Evolutionary conservation across 169 alveolate genomes (phyloP), one percentile per base, ranked within the genome.

Genomic region (Plasmodium billcollinsi): DNA sequence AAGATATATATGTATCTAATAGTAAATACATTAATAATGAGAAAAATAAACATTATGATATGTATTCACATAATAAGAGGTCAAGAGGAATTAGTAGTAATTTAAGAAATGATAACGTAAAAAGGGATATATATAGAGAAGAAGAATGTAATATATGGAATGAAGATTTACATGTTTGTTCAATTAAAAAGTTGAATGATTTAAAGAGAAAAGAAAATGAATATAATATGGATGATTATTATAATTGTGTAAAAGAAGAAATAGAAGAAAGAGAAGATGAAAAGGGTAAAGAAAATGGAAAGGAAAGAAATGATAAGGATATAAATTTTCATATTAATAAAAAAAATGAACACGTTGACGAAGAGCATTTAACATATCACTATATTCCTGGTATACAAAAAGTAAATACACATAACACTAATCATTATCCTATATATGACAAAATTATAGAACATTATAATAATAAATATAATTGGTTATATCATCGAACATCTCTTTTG

Each of bases 131-230:
- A 39, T 39, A 39, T 39, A 39, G 47, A 39, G 47, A 39, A 39
- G 86, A 33, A 73, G 21, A 56, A 26, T 24, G 20, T 5, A 83
- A 69, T 69, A 83, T 62, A 69, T 52, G 45, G 20, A 67, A 83
- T 43, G 83, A 83, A 7, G 74, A 69, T 9, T 9, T 18, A 6
- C 39, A 58, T 8, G 39, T 21, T 56, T 21, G 21, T 20, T 21
- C 47, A 39, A 5, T 63, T 7, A 83, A 20, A 43, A 58, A 58
- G 45, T 15, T 49, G 3, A 73, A 69, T 18, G 29, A 58, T 63
- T 56, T 14, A 5, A 24, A 29, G 26, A 83, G 59, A 63, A 47
- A 39, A 20, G 85, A 83, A 83, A 69, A 29, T 26, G 83, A 83
- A 20, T 33, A 83, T 50, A 5, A 39, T 39, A 6, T 39, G 47